A percentile compares a stretch with the other conserved stretches of the same genome.
These are phyloP conservation scores for Iris macrosiphon DNA, from an alignment of 106 monocot genomes.

Conservation along the genomic window DNA sequence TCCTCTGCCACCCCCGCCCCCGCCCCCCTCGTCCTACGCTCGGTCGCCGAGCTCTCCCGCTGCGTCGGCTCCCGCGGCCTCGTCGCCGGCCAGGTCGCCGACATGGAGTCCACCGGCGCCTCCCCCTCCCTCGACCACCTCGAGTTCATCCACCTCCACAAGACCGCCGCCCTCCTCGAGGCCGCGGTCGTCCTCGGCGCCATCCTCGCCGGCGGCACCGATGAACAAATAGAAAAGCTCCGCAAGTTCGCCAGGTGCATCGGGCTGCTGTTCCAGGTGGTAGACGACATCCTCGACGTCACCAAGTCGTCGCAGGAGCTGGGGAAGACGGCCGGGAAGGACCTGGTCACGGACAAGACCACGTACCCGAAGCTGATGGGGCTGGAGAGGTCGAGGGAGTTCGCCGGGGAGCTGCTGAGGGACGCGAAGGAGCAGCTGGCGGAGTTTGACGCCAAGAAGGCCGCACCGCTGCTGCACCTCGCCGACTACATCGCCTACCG, in stretches of 20 bases:
- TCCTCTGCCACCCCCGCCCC: slow-evolving; percentile 16
- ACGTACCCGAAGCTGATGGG: slow-evolving; percentile 82
- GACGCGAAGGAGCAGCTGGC: slow-evolving; percentile 53
- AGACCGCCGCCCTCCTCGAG: slow-evolving; percentile 82
- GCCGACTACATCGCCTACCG: slow-evolving; percentile 73
- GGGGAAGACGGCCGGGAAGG: slow-evolving; percentile 88
- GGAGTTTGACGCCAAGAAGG: slow-evolving; percentile 55
- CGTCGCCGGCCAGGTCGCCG: slow-evolving; percentile 59
- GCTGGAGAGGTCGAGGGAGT: slow-evolving; percentile 60
- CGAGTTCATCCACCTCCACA: slow-evolving; percentile 77
- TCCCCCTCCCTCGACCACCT: slow-evolving; percentile 34
- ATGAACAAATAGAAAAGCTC: slow-evolving; percentile 56
- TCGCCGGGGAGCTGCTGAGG: slow-evolving; percentile 54
- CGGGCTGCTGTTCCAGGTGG: slow-evolving; percentile 83
- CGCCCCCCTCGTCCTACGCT: slow-evolving; percentile 13
- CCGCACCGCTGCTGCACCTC: slow-evolving; percentile 56
- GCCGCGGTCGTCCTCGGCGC: slow-evolving; percentile 83
- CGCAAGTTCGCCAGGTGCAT: slow-evolving; percentile 55
- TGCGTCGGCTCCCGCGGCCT: slow-evolving; percentile 39
- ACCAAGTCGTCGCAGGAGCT: slow-evolving; percentile 68
- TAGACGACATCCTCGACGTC: slow-evolving; percentile 82
- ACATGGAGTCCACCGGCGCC: slow-evolving; percentile 42
- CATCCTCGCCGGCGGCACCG: slow-evolving; percentile 58
- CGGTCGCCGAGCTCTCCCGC: slow-evolving; percentile 29
- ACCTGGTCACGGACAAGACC: slow-evolving; percentile 66